phyloP scores from a whole-genome alignment of 2,329 filamentous ascomycete species.

The Westerdykella sp. region DNA sequence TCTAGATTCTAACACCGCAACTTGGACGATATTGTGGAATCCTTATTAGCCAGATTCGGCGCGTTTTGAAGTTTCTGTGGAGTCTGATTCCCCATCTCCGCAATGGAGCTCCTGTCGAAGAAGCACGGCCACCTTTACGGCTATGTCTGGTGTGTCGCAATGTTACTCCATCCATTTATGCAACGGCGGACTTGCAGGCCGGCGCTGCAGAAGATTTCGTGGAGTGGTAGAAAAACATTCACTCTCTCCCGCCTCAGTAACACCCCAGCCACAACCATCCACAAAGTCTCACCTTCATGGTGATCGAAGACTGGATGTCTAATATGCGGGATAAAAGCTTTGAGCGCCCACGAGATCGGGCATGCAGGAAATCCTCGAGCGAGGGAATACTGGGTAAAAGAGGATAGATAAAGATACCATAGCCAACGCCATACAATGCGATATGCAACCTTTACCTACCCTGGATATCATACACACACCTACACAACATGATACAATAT shows the following conservation, averaged over 20 bases:
- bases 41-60: no score
- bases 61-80: no score
- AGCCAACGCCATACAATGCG: constrained; percentile 4
- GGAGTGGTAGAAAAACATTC: not conserved
- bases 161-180: not conserved
- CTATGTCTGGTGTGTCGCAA: not conserved
- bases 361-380: not conserved
- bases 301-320: constrained; percentile 7
- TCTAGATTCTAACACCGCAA: not conserved
- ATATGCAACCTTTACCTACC: not conserved
- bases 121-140: not conserved
- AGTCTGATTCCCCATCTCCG: not conserved
- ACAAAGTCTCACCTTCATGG: constrained; percentile 6
- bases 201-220: not conserved
- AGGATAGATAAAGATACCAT: constrained; percentile 1
- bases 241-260: constrained; percentile 14
- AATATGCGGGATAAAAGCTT: constrained; percentile 5
- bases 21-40: not conserved
- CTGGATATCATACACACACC: constrained; percentile 7
- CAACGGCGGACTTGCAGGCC: not conserved
- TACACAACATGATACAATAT: constrained; percentile 3
- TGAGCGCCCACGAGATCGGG: no score
- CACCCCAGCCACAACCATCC: constrained; percentile 10
- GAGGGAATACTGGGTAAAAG: not conserved
- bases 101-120: not conserved